Evolutionary conservation across 257 asterid genomes (phyloP).

Genomic region (Nicotiana otophora): DNA sequence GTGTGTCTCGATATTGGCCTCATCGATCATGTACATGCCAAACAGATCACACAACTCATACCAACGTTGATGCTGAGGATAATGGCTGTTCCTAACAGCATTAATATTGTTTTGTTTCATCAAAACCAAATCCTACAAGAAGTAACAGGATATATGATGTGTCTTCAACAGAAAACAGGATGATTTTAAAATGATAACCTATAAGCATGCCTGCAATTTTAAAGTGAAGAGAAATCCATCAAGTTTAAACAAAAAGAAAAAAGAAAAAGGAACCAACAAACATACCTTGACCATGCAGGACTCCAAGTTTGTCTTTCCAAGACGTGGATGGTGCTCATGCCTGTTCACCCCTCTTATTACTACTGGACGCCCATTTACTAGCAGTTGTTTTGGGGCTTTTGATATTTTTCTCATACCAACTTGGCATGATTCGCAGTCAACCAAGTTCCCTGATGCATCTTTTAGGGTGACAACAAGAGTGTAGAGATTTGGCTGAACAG

Average conservation of each 20-base stretch:
- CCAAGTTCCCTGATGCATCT: slow-evolving; percentile 64
- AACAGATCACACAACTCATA: slow-evolving; percentile 94
- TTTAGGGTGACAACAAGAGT: slow-evolving; percentile 85
- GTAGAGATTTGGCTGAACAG: slow-evolving; percentile 83
- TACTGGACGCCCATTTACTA: slow-evolving; percentile 88
- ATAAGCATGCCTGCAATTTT: background rate
- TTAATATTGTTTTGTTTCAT: slow-evolving; percentile 94
- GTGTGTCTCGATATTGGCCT: slow-evolving; percentile 97
- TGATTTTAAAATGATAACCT: background rate
- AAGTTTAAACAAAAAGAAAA: slow-evolving; percentile 10
- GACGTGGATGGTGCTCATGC: slow-evolving; percentile 97
- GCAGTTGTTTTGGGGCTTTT: slow-evolving; percentile 83
- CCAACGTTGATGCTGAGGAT: slow-evolving; percentile 96
- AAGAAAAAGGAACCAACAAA: background rate
- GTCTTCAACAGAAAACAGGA: background rate
- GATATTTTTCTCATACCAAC: slow-evolving; percentile 78
- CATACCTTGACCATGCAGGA: slow-evolving; percentile 94
- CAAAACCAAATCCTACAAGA: slow-evolving; percentile 71
- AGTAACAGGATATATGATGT: background rate
- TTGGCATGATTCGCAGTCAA: slow-evolving; percentile 95
- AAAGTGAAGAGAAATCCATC: background rate
- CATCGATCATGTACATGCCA: slow-evolving; percentile 99
- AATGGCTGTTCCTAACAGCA: slow-evolving; percentile 96
- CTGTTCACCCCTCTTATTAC: slow-evolving; percentile 94
- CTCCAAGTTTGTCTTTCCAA: slow-evolving; percentile 94